These are phyloP conservation scores for Yarrowia sp. DNA, from an alignment of 805 yeast genomes.

Conservation along the genomic window DNA sequence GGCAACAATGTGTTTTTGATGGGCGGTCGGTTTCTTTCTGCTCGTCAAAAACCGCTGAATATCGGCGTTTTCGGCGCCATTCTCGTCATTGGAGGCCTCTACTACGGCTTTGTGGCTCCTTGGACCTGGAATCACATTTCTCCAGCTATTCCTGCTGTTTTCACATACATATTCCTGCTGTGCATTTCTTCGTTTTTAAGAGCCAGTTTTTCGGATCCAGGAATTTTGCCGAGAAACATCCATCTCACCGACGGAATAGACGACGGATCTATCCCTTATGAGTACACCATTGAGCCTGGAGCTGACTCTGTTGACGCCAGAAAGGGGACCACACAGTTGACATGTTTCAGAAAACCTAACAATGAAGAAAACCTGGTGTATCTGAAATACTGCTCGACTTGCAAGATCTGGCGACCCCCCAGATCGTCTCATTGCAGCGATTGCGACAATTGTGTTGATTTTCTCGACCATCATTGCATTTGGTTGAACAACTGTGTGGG, in stretches of 20 bases:
- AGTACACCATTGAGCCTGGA: slow-evolving; percentile 59
- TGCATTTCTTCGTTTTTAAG: slow-evolving; percentile 58
- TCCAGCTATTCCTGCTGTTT: slow-evolving; percentile 63
- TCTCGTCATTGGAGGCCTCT: slow-evolving; percentile 60
- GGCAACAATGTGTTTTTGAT: slow-evolving; percentile 55
- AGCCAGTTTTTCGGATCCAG: slow-evolving; percentile 72
- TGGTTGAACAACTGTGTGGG: slow-evolving; percentile 83
- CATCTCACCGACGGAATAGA: slow-evolving; percentile 59
- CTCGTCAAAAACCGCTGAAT: slow-evolving; percentile 53
- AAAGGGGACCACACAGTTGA: not conserved
- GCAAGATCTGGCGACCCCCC: slow-evolving; percentile 79
- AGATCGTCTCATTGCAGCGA: slow-evolving; percentile 75
- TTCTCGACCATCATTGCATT: slow-evolving; percentile 76
- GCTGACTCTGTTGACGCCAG: slow-evolving; percentile 54
- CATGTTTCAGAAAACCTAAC: not conserved
- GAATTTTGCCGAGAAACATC: slow-evolving; percentile 67
- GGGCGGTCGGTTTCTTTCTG: slow-evolving; percentile 68
- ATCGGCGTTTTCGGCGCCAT: slow-evolving; percentile 51
- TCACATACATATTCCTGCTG: slow-evolving; percentile 64
- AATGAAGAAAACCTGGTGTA: slow-evolving; percentile 50
- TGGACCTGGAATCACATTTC: slow-evolving; percentile 66
- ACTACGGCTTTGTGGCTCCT: slow-evolving; percentile 55
- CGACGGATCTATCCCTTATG: slow-evolving; percentile 55
- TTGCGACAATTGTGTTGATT: slow-evolving; percentile 68
- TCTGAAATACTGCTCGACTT: slow-evolving; percentile 66